Percentiles rank a stretch among this genome's conserved stretches.
These are phyloP conservation scores for Turnera subulata DNA, from an alignment of 345 rosid species.

Conservation along the genomic window DNA sequence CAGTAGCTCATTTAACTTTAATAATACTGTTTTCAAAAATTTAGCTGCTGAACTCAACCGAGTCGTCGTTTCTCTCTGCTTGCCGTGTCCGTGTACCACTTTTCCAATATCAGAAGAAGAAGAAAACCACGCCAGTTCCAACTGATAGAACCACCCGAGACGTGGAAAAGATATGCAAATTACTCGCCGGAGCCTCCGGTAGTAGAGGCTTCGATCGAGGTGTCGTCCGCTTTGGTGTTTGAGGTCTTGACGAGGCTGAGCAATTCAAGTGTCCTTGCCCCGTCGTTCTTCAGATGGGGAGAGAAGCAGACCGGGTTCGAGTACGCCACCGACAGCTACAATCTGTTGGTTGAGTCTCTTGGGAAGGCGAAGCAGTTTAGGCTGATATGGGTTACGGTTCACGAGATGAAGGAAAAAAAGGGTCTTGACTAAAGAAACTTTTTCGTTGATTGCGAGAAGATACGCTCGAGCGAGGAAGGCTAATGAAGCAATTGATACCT, in stretches of 20 bases:
- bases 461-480: slow-evolving; percentile 69
- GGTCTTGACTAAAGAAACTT: slow-evolving; percentile 70
- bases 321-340: slow-evolving; percentile 54
- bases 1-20: too few species aligned
- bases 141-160: slow-evolving; percentile 30
- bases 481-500: slow-evolving; percentile 64
- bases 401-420: slow-evolving; percentile 63
- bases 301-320: slow-evolving; percentile 63
- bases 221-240: slow-evolving; percentile 42
- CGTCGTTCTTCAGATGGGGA: slow-evolving; percentile 71
- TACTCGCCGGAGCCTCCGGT: slow-evolving; percentile 31
- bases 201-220: slow-evolving; percentile 36
- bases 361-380: slow-evolving; percentile 87
- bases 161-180: slow-evolving; percentile 48
- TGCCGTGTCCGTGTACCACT: too few species aligned
- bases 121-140: slow-evolving; percentile 23
- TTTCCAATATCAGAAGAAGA: too few species aligned
- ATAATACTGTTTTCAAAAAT: too few species aligned
- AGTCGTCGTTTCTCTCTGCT: too few species aligned
- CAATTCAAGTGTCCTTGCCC: slow-evolving; percentile 69
- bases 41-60: too few species aligned
- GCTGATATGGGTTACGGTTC: slow-evolving; percentile 51
- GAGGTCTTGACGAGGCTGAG: slow-evolving; percentile 69
- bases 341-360: slow-evolving; percentile 64
- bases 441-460: slow-evolving; percentile 60